Evolutionary conservation across 2,329 filamentous ascomycete species (phyloP).

Genomic region (Clarireedia monteithiana): DNA sequence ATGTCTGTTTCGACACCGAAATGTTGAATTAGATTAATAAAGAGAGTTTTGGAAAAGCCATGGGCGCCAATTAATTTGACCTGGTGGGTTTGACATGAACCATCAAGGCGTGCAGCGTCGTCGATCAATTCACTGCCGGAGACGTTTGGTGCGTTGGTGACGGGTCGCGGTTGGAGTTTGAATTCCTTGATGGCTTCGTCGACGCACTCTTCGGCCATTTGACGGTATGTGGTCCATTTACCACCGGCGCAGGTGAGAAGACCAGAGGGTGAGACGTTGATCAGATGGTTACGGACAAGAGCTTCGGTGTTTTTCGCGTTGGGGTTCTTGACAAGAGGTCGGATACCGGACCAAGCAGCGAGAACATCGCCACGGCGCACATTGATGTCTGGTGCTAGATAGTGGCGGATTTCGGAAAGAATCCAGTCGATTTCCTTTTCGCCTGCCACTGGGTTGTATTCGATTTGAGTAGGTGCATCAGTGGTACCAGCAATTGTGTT

Average conservation of each 20-base stretch:
- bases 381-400: constrained; percentile 76
- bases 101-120: constrained; percentile 63
- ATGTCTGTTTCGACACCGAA: constrained; percentile 89
- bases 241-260: constrained; percentile 80
- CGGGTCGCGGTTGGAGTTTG: constrained; percentile 48
- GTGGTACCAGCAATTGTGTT: constrained; percentile 89
- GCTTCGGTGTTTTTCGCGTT: constrained; percentile 81
- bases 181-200: constrained; percentile 70
- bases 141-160: constrained; percentile 55
- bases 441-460: constrained; percentile 65
- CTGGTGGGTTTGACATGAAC: constrained; percentile 74
- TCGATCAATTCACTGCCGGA: constrained; percentile 62
- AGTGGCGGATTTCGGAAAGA: constrained; percentile 71
- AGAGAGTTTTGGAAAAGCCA: constrained; percentile 82
- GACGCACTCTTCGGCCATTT: constrained; percentile 87
- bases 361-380: constrained; percentile 82
- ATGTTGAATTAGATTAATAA: constrained; percentile 92
- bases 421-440: constrained; percentile 88
- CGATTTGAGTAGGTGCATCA: constrained; percentile 67
- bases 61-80: constrained; percentile 78
- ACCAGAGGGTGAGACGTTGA: constrained; percentile 71
- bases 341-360: constrained; percentile 82
- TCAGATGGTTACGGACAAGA: constrained; percentile 78
- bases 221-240: constrained; percentile 89
- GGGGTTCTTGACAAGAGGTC: constrained; percentile 78